A percentile compares a stretch with the other conserved stretches of the same genome.
Evolutionary conservation across 176 grass and related monocot genomes (phyloP).

Genomic region (Phyllostachys edulis): DNA sequence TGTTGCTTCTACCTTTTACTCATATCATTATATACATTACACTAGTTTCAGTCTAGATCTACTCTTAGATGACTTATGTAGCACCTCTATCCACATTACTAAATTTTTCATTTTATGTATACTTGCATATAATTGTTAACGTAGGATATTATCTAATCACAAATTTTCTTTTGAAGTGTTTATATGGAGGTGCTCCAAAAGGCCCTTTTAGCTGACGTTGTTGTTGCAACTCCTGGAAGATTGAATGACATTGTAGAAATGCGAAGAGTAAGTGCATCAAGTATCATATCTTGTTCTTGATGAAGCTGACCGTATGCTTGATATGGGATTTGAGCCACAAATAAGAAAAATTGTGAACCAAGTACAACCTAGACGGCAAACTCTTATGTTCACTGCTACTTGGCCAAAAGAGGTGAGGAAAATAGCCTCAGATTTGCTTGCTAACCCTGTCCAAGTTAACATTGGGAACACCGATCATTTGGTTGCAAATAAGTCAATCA

Average conservation of each 20-base stretch:
- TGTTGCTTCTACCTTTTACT: conserved; percentile 23
- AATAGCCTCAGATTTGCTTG: conserved; percentile 77
- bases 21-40: conserved; percentile 8
- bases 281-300: conserved; percentile 84
- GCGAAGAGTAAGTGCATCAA: conserved; percentile 66
- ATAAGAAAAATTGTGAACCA: conserved; percentile 87
- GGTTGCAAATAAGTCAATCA: conserved; percentile 89
- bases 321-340: conserved; percentile 97
- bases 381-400: conserved; percentile 97
- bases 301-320: conserved; percentile 95
- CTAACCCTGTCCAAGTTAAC: conserved; percentile 80
- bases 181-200: conserved; percentile 91
- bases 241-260: conserved; percentile 94
- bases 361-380: conserved; percentile 63
- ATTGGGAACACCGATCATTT: conserved; percentile 79
- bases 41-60: not conserved
- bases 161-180: conserved; percentile 45
- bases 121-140: not conserved
- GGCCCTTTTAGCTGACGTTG: conserved; percentile 67
- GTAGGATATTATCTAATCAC: not conserved
- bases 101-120: conserved; percentile 7
- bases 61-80: conserved; percentile 5
- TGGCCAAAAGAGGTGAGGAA: conserved; percentile 81
- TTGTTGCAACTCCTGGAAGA: conserved; percentile 90
- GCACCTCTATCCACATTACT: not conserved